phyloP scores from a whole-genome alignment of 768 basidiomycete species.

The Udeniomyces megalosporus region DNA sequence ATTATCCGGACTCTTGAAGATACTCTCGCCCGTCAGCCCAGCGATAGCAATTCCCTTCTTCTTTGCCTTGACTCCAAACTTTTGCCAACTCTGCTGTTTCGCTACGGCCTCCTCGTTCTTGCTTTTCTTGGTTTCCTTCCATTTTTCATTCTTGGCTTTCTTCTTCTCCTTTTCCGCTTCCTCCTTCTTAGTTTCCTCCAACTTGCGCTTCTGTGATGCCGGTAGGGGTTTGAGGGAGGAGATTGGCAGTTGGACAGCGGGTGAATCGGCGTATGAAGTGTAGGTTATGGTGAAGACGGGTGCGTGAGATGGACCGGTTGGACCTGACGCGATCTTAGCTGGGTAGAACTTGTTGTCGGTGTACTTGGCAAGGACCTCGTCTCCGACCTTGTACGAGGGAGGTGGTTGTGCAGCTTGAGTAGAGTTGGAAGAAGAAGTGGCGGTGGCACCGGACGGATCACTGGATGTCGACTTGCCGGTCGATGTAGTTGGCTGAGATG shows the following conservation, averaged over 20 bases:
- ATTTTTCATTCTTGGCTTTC: conserved; percentile 31
- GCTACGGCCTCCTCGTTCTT: conserved; percentile 28
- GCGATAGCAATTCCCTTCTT: conserved; percentile 31
- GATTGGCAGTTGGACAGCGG: conserved; percentile 25
- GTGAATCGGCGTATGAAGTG: conserved; percentile 28
- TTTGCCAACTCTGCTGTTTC: conserved; percentile 31
- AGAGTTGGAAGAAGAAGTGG: background rate
- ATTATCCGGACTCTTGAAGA: conserved; percentile 12
- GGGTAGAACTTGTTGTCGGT: conserved; percentile 31
- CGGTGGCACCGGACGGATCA: conserved; percentile 3
- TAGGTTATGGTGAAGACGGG: conserved; percentile 29
- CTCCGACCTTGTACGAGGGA: conserved; percentile 26
- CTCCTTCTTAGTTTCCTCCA: conserved; percentile 21
- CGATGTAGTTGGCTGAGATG: conserved; percentile 1
- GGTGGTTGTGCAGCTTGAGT: background rate
- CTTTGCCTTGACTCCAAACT: conserved; percentile 30
- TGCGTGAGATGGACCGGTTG: conserved; percentile 22
- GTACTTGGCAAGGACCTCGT: conserved; percentile 31
- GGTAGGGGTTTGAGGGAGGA: conserved; percentile 22
- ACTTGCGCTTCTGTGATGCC: conserved; percentile 22
- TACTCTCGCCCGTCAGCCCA: conserved; percentile 18
- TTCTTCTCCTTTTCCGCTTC: conserved; percentile 31
- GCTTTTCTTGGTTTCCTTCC: conserved; percentile 28
- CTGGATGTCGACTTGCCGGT: background rate
- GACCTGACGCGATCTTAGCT: conserved; percentile 27